Evolutionary conservation across 192 early-diverging fungal genomes (phyloP), one percentile per base, ranked within the genome.

Genomic region (Coemansia nantahalensis): DNA sequence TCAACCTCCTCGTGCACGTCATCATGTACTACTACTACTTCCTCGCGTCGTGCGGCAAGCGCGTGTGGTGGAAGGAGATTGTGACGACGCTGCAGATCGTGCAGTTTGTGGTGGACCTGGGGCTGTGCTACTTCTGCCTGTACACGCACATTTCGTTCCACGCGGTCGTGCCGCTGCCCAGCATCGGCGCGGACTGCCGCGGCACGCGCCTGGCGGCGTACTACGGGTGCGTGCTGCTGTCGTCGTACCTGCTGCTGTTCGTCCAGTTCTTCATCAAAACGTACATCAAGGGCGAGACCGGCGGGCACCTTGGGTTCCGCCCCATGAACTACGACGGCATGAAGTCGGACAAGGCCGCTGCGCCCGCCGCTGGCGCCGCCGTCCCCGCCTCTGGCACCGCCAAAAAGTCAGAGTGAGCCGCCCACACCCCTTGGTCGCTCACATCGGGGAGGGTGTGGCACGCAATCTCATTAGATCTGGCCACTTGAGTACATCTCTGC

Each of bases 1-100:
- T 95, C 46, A 95, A 95, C 75, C 81, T 93, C 77, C 77, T 82
- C 39, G 89, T 95, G 19, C 93, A 95, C 62, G 89, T 93, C 42
- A 79, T 92, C 58, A 95, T 95, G 93, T 92, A 92, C 80, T 90
- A 87, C 68, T 92, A 90, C 78, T 92, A 92, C 79, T 88, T 85
- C 79, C 85, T 84, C 51, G 86, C 88, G 18, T 88, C 88, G 50
- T 79, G 83, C 39, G 84, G 86, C 31, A 86, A 83, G 65, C 77
- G 77, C 58, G 82, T 89, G 46, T 94, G 93, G 91, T 96, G 92
- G 92, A 94, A 94, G 80, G 84, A 91, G 67, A 84, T 89, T 56
- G 77, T 96, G 19, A 96, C 94, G 16, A 90, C 90, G n/a, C 69
- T 90, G 50, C 94, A 96, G 78, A 96, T 96, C 38, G 65, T 82